phyloP scores from a whole-genome alignment of 192 early-diverging fungal genomes.

The Obelidium mucronatum region DNA sequence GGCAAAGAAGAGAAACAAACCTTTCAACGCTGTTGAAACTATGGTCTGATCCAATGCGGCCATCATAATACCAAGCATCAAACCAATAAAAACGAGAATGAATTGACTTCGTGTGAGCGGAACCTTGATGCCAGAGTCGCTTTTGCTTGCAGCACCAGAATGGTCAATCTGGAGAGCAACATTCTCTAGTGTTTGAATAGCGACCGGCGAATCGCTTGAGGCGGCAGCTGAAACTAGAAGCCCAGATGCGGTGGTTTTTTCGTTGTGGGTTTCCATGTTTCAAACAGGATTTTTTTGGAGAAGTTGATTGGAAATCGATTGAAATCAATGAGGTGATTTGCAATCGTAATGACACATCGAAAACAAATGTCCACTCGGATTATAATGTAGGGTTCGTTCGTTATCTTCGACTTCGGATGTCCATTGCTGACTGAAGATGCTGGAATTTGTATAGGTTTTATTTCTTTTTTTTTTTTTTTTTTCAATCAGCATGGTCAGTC shows the following conservation, averaged over 20 bases:
- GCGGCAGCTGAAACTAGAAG: not conserved
- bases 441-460: not conserved
- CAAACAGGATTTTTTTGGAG: too few relatives aligned
- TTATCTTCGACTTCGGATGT: too few relatives aligned
- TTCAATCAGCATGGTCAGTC: not conserved
- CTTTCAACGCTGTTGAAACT: slow-evolving; percentile 42
- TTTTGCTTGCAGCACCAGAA: not conserved
- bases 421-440: too few relatives aligned
- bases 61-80: slow-evolving; percentile 25
- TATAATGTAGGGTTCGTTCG: too few relatives aligned
- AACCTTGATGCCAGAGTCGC: slow-evolving; percentile 7
- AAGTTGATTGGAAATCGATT: too few relatives aligned
- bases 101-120: slow-evolving; percentile 9
- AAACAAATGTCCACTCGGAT: too few relatives aligned
- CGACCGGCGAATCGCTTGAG: too few relatives aligned
- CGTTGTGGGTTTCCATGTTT: too few relatives aligned
- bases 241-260: too few relatives aligned
- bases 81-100: slow-evolving; percentile 10
- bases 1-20: not conserved
- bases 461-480: not conserved
- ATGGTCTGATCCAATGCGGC: slow-evolving; percentile 36
- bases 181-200: too few relatives aligned
- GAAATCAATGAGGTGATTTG: too few relatives aligned
- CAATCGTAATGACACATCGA: too few relatives aligned
- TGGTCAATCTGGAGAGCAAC: not conserved